These are phyloP conservation scores for Penicillium angulare DNA, from an alignment of 495 filamentous ascomycete species.

Conservation along the genomic window DNA sequence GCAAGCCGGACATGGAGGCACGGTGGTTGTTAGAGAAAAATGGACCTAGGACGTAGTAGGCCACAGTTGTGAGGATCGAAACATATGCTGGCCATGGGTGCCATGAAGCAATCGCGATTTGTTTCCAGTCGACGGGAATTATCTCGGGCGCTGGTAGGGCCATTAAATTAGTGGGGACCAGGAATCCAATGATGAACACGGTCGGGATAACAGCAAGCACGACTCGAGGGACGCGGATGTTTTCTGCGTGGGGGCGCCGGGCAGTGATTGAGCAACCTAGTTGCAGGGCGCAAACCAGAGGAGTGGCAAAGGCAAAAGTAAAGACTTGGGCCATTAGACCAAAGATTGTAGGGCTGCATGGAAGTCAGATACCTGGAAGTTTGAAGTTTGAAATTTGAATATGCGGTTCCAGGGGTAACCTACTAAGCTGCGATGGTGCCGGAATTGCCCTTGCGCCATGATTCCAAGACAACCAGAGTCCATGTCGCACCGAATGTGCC, in stretches of 20 bases:
- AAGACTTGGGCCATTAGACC: conserved; percentile 54
- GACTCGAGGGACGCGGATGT: conserved; percentile 46
- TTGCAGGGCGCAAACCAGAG: conserved; percentile 51
- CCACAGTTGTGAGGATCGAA: conserved; percentile 31
- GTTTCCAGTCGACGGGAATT: conserved; percentile 49
- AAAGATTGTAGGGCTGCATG: conserved; percentile 42
- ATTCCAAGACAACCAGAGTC: conserved; percentile 55
- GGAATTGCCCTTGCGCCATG: conserved; percentile 53
- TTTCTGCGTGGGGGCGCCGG: conserved; percentile 39
- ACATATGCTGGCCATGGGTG: conserved; percentile 57
- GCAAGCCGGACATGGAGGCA: conserved; percentile 42
- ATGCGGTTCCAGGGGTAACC: conserved; percentile 9
- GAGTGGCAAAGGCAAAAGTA: conserved; percentile 53
- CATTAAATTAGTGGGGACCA: conserved; percentile 52
- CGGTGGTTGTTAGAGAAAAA: conserved; percentile 33
- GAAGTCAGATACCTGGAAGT: not conserved
- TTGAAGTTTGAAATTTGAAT: not conserved
- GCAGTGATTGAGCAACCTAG: conserved; percentile 53
- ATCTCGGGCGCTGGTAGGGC: conserved; percentile 47
- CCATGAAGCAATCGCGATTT: conserved; percentile 58
- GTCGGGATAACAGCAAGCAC: conserved; percentile 49
- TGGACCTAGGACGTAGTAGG: conserved; percentile 32
- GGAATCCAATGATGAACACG: conserved; percentile 47
- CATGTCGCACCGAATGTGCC: conserved; percentile 56
- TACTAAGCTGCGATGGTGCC: conserved; percentile 53